These are phyloP conservation scores for Xylaria sp. DNA, from an alignment of 2,329 filamentous ascomycete species.

Conservation along the genomic window DNA sequence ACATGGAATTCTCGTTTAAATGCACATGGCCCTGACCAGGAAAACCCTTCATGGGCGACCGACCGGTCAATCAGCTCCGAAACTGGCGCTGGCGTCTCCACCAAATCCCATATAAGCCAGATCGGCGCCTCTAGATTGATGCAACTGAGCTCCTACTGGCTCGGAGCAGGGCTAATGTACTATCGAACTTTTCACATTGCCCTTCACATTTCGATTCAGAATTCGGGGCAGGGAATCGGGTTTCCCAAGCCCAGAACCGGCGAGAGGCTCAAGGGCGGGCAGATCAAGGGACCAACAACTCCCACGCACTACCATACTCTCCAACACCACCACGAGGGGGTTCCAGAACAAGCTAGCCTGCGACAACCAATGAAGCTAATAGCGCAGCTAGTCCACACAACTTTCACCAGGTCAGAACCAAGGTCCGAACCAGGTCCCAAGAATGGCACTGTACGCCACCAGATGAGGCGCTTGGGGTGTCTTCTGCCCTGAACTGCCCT, in stretches of 20 bases:
- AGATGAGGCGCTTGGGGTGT: background rate
- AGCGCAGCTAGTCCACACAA: no score
- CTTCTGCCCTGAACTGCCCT: background rate
- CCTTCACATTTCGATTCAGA: background rate
- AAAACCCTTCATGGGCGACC: background rate
- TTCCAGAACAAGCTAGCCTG: background rate
- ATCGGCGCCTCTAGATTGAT: background rate
- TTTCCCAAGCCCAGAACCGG: background rate
- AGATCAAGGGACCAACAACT: background rate
- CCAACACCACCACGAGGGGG: background rate
- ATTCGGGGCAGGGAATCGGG: no score
- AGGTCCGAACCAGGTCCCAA: background rate
- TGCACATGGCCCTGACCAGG: no score
- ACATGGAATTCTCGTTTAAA: no score
- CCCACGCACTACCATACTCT: background rate
- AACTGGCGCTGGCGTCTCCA: background rate
- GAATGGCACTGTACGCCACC: background rate
- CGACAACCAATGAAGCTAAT: no score
- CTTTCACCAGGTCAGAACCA: no score
- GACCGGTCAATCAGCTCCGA: conserved; percentile 2
- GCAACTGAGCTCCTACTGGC: no score
- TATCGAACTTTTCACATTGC: conserved; percentile 1
- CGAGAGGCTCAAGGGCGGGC: background rate
- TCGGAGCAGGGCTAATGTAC: background rate
- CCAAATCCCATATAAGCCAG: conserved; percentile 6